Evolutionary conservation across 768 basidiomycete genomes (phyloP).

Genomic region (Lactarius pseudohatsudake): DNA sequence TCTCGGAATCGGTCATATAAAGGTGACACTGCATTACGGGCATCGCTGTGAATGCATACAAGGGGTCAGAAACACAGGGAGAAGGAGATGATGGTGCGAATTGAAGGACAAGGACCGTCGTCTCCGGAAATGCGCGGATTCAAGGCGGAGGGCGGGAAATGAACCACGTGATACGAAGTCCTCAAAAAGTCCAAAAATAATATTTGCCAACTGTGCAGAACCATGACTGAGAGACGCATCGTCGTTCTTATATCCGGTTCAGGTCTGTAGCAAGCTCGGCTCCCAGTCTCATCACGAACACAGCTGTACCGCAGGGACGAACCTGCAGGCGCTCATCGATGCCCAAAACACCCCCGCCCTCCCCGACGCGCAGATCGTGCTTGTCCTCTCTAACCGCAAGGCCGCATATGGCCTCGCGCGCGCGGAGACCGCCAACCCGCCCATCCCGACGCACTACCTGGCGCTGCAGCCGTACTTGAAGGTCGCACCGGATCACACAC

Average conservation of each 20-base stretch:
- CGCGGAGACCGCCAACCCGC: conserved; percentile 65
- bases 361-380: conserved; percentile 65
- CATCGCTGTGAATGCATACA: background rate
- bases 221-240: conserved; percentile 16
- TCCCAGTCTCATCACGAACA: background rate
- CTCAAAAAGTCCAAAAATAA: background rate
- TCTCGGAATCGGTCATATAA: background rate
- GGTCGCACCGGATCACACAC: conserved; percentile 64
- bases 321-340: conserved; percentile 95
- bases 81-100: conserved; percentile 11
- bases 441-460: conserved; percentile 80
- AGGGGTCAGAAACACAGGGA: background rate
- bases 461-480: conserved; percentile 85
- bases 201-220: background rate
- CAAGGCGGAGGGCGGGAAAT: background rate
- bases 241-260: conserved; percentile 65
- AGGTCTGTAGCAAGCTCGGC: conserved; percentile 39
- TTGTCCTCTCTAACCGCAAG: conserved; percentile 91
- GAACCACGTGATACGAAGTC: conserved; percentile 14
- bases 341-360: conserved; percentile 74
- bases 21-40: background rate
- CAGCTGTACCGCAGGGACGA: conserved; percentile 62
- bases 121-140: background rate
- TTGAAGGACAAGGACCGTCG: background rate
- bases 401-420: conserved; percentile 86